These are phyloP conservation scores for Lachnellula willkommii DNA, from an alignment of 2,329 filamentous ascomycete species.

Conservation along the genomic window DNA sequence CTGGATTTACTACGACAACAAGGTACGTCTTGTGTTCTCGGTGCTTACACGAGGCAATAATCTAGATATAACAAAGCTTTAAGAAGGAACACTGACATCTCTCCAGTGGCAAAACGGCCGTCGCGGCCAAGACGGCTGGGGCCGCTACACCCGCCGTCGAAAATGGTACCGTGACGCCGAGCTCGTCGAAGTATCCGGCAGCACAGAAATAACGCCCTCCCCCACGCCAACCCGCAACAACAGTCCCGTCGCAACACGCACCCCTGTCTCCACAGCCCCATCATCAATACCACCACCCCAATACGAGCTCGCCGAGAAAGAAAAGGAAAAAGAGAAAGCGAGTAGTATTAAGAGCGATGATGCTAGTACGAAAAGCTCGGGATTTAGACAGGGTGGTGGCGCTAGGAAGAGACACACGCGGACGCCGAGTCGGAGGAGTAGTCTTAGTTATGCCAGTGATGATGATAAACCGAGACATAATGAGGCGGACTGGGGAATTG, in stretches of 20 bases:
- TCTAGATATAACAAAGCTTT: too few species aligned
- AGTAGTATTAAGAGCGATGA: conserved; percentile 13
- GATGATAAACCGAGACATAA: conserved; percentile 42
- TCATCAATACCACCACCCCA: conserved; percentile 10
- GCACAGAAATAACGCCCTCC: conserved; percentile 39
- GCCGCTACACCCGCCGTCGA: conserved; percentile 81
- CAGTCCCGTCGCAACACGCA: conserved; percentile 21
- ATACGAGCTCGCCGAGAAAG: conserved; percentile 12
- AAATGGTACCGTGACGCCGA: conserved; percentile 98
- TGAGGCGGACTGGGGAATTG: conserved; percentile 68
- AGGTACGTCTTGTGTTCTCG: conserved; percentile 47
- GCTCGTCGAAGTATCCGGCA: conserved; percentile 65
- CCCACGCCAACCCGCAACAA: conserved; percentile 34
- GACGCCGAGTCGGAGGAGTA: conserved; percentile 14
- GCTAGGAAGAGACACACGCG: conserved; percentile 19
- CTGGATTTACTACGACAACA: conserved; percentile 98
- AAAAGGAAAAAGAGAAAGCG: conserved; percentile 7
- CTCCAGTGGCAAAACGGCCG: conserved; percentile 81
- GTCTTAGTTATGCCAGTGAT: conserved; percentile 15
- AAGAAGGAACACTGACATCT: neutral
- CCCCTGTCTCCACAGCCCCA: neutral
- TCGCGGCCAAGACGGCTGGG: conserved; percentile 84
- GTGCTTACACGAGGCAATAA: too few species aligned
- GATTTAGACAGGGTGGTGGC: conserved; percentile 15
- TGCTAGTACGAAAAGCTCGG: conserved; percentile 14